A percentile compares a stretch with the other conserved stretches of the same genome.
Conservation (phyloP, 768 basidiomycete species). For the Suillus alpinus region DNA sequence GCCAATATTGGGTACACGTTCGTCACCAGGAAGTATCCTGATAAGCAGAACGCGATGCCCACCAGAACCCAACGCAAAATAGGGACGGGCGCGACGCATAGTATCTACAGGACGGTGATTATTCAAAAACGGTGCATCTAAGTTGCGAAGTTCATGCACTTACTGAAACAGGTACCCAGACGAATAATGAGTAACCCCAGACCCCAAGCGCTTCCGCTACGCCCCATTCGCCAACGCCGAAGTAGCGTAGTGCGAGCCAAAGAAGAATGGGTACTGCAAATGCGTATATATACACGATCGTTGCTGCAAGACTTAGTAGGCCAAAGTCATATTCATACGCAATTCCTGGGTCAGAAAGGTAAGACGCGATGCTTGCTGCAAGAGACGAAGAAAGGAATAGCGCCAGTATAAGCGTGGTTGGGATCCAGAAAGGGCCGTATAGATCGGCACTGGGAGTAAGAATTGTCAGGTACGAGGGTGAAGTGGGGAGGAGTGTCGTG, state of each 20-base stretch:
- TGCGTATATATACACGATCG: conserved; percentile 86
- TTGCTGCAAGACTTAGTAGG: conserved; percentile 76
- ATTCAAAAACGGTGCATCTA: background rate
- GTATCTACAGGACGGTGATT: conserved; percentile 45
- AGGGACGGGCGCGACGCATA: conserved; percentile 84
- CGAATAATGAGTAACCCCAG: conserved; percentile 81
- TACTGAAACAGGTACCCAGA: conserved; percentile 88
- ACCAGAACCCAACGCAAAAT: conserved; percentile 82
- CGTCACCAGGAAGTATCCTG: conserved; percentile 81
- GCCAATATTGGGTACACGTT: conserved; percentile 92
- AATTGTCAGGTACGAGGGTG: conserved; percentile 58
- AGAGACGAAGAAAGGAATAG: conserved; percentile 94
- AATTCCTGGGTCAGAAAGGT: conserved; percentile 60
- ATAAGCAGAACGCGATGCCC: conserved; percentile 67
- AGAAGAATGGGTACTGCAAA: conserved; percentile 76
- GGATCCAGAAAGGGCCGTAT: conserved; percentile 96
- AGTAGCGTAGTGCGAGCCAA: conserved; percentile 82
- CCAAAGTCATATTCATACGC: conserved; percentile 83
- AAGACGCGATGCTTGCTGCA: conserved; percentile 82
- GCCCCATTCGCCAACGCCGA: conserved; percentile 89
- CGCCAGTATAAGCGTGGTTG: conserved; percentile 90
- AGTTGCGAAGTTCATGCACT: conserved; percentile 22
- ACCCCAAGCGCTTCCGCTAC: conserved; percentile 78
- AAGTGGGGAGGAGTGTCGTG: conserved; percentile 72
- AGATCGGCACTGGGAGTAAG: conserved; percentile 60